These are phyloP conservation scores for Martensiomyces pterosporus DNA, from an alignment of 192 early-diverging fungal species.

Conservation along the genomic window DNA sequence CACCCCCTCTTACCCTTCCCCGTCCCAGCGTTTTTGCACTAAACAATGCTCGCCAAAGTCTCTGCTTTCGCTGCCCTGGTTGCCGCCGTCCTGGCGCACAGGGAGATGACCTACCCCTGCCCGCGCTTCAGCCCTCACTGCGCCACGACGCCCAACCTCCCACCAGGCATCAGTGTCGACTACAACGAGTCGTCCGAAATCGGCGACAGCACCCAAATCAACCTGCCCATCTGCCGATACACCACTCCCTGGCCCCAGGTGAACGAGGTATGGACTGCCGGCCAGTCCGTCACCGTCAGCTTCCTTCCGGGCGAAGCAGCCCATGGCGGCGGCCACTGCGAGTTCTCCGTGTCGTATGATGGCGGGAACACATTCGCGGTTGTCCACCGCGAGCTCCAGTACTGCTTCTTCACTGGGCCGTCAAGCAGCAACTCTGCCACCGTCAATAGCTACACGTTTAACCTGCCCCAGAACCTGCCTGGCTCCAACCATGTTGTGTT, in stretches of 20 bases:
- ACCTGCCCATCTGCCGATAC: slow-evolving; percentile 32
- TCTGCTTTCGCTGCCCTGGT: not conserved
- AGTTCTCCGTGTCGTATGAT: slow-evolving; percentile 52
- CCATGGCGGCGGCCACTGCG: slow-evolving; percentile 52
- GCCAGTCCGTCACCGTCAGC: slow-evolving; percentile 24
- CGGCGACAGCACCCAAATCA: slow-evolving; percentile 10
- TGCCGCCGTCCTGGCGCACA: slow-evolving; percentile 15
- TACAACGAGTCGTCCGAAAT: slow-evolving; percentile 36
- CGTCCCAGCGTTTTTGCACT: too few species aligned
- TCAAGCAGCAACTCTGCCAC: slow-evolving; percentile 3
- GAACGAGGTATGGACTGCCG: slow-evolving; percentile 32
- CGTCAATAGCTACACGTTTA: slow-evolving; percentile 16
- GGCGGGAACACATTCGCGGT: slow-evolving; percentile 36
- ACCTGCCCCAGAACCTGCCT: slow-evolving; percentile 21
- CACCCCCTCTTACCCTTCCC: too few species aligned
- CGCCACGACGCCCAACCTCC: not conserved
- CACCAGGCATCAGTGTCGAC: slow-evolving; percentile 12
- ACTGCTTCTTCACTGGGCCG: slow-evolving; percentile 18
- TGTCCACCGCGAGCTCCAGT: slow-evolving; percentile 25
- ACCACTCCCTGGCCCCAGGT: slow-evolving; percentile 11
- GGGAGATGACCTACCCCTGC: slow-evolving; percentile 13
- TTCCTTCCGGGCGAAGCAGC: slow-evolving; percentile 30
- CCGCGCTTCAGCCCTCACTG: slow-evolving; percentile 16
- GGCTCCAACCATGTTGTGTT: slow-evolving; percentile 30
- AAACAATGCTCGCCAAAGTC: not conserved